Conservation (phyloP, 2,329 filamentous ascomycete genomes). For the Gyromitra esculenta region DNA sequence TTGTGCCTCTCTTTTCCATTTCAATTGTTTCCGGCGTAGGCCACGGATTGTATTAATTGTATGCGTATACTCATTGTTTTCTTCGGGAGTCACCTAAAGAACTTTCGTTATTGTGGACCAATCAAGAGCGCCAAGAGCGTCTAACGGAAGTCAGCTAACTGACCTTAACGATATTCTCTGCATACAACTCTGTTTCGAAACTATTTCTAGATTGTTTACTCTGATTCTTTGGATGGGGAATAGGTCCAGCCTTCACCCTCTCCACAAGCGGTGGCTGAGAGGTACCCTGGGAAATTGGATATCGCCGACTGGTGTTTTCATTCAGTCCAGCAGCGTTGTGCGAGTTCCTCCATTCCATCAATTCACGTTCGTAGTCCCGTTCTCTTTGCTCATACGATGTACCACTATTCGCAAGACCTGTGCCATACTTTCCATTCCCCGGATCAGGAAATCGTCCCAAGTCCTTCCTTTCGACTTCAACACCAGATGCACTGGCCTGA, state of each 20-base stretch:
- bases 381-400: background rate
- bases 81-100: background rate
- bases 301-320: background rate
- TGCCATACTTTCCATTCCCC: background rate
- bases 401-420: background rate
- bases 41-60: background rate
- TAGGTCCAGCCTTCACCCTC: background rate
- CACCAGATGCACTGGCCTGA: no score
- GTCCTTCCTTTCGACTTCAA: no score
- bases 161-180: no score
- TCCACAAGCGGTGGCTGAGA: background rate
- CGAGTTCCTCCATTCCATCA: background rate
- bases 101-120: no score
- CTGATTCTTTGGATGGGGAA: background rate
- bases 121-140: no score
- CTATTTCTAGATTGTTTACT: no score
- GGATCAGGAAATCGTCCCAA: background rate
- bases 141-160: no score
- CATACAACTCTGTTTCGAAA: no score
- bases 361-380: background rate
- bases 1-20: background rate
- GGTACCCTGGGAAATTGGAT: background rate
- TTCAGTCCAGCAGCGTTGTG: background rate
- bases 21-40: background rate
- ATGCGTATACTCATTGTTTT: background rate